Evolutionary conservation across 768 basidiomycete species (phyloP).

Genomic region (Epithele typhae): DNA sequence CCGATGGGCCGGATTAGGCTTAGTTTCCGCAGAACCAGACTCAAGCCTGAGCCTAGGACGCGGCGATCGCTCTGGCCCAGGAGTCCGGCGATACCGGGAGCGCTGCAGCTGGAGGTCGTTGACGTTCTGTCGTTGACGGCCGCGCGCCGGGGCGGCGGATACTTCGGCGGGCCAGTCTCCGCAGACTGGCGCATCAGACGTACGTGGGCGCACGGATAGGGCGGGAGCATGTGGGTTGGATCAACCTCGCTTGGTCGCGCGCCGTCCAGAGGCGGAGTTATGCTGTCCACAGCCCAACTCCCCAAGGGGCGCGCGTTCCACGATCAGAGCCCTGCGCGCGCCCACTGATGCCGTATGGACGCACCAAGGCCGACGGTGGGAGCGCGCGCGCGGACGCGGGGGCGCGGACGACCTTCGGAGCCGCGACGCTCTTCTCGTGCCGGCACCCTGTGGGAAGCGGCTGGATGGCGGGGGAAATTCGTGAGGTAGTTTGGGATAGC

Average conservation of each 20-base stretch:
- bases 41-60: slow-evolving; percentile 1
- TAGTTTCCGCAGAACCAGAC: background rate
- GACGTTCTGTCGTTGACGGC: too few relatives aligned
- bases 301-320: too few relatives aligned
- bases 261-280: too few relatives aligned
- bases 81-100: slow-evolving; percentile 8
- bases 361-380: too few relatives aligned
- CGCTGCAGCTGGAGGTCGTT: too few relatives aligned
- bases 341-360: too few relatives aligned
- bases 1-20: slow-evolving; percentile 11
- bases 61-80: slow-evolving; percentile 1
- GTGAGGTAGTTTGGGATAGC: too few relatives aligned
- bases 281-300: too few relatives aligned
- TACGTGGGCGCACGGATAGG: too few relatives aligned
- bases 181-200: background rate
- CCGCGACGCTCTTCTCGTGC: slow-evolving; percentile 4
- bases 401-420: slow-evolving; percentile 7
- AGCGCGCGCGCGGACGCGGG: background rate
- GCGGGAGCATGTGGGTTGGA: too few relatives aligned
- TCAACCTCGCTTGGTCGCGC: too few relatives aligned
- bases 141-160: slow-evolving; percentile 6
- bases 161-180: slow-evolving; percentile 1
- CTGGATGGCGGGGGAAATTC: background rate
- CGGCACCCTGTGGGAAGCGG: background rate
- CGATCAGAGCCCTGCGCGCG: too few relatives aligned